A percentile compares a stretch with the other conserved stretches of the same genome.
Conservation (phyloP, 1,284 basidiomycete genomes). For the Naganishia sp. region DNA sequence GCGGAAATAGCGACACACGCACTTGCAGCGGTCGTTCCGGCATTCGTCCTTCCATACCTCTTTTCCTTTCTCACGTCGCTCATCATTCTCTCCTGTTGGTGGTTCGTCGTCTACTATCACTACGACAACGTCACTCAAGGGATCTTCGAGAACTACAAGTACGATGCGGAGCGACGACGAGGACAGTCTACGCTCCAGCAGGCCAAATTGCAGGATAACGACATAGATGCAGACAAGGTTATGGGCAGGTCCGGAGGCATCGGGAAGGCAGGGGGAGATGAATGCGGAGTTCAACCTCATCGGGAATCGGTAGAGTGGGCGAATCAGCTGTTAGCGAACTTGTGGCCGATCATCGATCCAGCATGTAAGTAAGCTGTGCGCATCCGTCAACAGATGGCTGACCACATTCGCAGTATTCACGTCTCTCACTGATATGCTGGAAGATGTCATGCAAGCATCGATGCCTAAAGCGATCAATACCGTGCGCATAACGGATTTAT, state of each 20-base stretch:
- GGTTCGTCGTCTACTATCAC: conserved; percentile 24
- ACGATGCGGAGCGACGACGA: conserved; percentile 27
- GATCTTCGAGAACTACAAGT: conserved; percentile 27
- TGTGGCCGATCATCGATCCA: conserved; percentile 56
- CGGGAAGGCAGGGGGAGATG: conserved; percentile 24
- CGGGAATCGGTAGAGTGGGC: conserved; percentile 55
- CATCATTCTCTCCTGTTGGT: conserved; percentile 8
- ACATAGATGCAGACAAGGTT: conserved; percentile 24
- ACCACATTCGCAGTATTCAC: conserved; percentile 41
- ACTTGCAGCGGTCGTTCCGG: conserved; percentile 12
- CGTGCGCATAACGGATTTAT: conserved; percentile 52
- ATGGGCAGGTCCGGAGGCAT: conserved; percentile 8
- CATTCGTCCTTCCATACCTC: conserved; percentile 22
- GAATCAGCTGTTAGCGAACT: conserved; percentile 50
- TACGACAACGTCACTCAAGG: conserved; percentile 20
- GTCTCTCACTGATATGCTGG: conserved; percentile 53
- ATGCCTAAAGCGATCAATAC: conserved; percentile 54
- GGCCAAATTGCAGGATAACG: background rate
- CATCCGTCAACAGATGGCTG: background rate
- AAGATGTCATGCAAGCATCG: conserved; percentile 57
- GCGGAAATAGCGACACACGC: conserved; percentile 13
- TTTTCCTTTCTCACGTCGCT: conserved; percentile 10
- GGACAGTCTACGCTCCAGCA: conserved; percentile 12
- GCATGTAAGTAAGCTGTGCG: conserved; percentile 39
- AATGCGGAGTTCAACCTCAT: conserved; percentile 23